These are phyloP conservation scores for Botryotinia calthae DNA, from an alignment of 2,329 filamentous ascomycete species.

Conservation along the genomic window DNA sequence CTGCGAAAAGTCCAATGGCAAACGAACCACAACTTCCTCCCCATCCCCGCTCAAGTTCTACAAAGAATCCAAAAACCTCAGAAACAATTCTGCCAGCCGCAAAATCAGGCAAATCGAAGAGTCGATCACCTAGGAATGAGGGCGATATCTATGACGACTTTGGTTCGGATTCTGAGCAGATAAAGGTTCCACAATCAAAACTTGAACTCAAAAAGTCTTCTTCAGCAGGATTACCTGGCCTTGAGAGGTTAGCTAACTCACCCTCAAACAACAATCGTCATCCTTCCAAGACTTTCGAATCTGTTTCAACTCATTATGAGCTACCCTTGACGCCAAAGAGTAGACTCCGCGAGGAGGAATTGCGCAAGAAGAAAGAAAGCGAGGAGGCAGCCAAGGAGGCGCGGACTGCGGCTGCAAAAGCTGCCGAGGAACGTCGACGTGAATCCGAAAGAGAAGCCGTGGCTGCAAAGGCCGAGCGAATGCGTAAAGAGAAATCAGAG, in stretches of 20 bases:
- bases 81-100: constrained; percentile 7
- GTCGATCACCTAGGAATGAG: constrained; percentile 18
- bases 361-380: constrained; percentile 22
- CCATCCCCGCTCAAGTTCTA: constrained; percentile 16
- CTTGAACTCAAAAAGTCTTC: constrained; percentile 28
- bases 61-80: constrained; percentile 21
- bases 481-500: constrained; percentile 25
- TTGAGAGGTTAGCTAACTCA: constrained; percentile 26
- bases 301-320: constrained; percentile 23
- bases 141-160: constrained; percentile 34
- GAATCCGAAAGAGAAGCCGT: constrained; percentile 29
- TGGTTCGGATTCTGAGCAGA: constrained; percentile 27
- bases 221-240: constrained; percentile 22
- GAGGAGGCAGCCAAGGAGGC: constrained; percentile 27
- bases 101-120: not conserved
- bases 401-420: constrained; percentile 26
- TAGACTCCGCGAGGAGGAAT: constrained; percentile 27
- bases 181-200: constrained; percentile 25
- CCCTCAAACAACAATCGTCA: constrained; percentile 27
- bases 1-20: constrained; percentile 33
- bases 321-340: constrained; percentile 34
- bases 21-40: constrained; percentile 24
- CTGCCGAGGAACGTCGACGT: constrained; percentile 27
- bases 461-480: constrained; percentile 24
- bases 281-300: constrained; percentile 21